Conservation (phyloP, 2,329 filamentous ascomycete genomes). For the Hymenoscyphus repandus region DNA sequence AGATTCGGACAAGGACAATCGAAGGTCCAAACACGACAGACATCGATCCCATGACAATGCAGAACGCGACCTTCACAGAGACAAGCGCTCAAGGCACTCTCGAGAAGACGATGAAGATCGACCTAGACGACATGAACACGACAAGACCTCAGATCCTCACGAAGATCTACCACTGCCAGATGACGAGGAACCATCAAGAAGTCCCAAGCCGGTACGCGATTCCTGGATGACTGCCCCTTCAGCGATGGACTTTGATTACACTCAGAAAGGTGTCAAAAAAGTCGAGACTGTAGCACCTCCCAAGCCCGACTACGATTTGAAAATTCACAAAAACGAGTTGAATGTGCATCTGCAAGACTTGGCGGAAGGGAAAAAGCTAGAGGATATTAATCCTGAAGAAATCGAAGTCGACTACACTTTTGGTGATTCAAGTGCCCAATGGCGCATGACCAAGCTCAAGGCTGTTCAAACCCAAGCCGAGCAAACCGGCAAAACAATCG, state of each 20-base stretch:
- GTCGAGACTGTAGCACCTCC: constrained; percentile 38
- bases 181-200: constrained; percentile 38
- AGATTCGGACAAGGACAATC: constrained; percentile 15
- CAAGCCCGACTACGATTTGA: constrained; percentile 30
- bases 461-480: constrained; percentile 77
- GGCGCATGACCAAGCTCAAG: constrained; percentile 94
- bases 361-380: constrained; percentile 3
- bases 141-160: constrained; percentile 43
- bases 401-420: constrained; percentile 75
- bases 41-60: constrained; percentile 34
- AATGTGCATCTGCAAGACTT: constrained; percentile 59
- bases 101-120: constrained; percentile 34
- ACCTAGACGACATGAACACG: constrained; percentile 29
- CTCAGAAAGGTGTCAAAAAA: constrained; percentile 55
- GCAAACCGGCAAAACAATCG: constrained; percentile 64
- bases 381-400: constrained; percentile 33
- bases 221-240: constrained; percentile 93
- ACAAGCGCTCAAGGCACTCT: constrained; percentile 53
- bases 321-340: constrained; percentile 71
- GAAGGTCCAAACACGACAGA: constrained; percentile 11
- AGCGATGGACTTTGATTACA: constrained; percentile 77
- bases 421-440: constrained; percentile 83
- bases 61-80: constrained; percentile 50
- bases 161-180: constrained; percentile 47
- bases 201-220: constrained; percentile 54